These are phyloP conservation scores for Pleurotus tuoliensis DNA, from an alignment of 768 basidiomycete species.

Conservation along the genomic window DNA sequence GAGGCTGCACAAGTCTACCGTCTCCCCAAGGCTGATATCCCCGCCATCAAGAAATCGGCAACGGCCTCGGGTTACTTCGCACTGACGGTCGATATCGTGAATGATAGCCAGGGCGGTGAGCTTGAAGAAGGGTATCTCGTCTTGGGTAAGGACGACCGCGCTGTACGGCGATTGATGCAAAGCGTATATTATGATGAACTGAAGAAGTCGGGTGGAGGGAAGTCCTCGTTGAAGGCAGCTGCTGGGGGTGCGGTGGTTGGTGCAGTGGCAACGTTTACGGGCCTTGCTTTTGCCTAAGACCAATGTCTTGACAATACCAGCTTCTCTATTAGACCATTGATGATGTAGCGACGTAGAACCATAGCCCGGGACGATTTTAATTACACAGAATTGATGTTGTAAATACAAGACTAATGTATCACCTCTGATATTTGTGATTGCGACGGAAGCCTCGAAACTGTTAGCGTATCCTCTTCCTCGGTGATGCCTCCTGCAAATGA, in stretches of 20 bases:
- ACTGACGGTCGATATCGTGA: conserved; percentile 29
- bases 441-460: too few species aligned
- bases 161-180: conserved; percentile 36
- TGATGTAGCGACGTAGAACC: neutral
- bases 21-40: conserved; percentile 41
- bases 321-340: neutral
- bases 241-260: conserved; percentile 60
- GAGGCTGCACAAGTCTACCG: conserved; percentile 44
- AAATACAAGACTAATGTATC: too few species aligned
- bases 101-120: conserved; percentile 22
- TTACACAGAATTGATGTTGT: too few species aligned
- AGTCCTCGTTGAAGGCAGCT: conserved; percentile 30
- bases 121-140: conserved; percentile 42
- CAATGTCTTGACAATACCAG: neutral
- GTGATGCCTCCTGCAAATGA: neutral
- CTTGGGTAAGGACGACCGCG: conserved; percentile 46
- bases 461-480: neutral
- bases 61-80: conserved; percentile 38
- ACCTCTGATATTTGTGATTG: too few species aligned
- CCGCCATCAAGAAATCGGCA: conserved; percentile 35
- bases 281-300: conserved; percentile 43
- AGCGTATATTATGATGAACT: conserved; percentile 25
- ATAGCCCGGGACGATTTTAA: too few species aligned
- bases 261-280: conserved; percentile 56
- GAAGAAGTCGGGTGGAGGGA: conserved; percentile 8